These are phyloP conservation scores for Phylloporus sp. DNA, from an alignment of 768 basidiomycete species.

Conservation along the genomic window DNA sequence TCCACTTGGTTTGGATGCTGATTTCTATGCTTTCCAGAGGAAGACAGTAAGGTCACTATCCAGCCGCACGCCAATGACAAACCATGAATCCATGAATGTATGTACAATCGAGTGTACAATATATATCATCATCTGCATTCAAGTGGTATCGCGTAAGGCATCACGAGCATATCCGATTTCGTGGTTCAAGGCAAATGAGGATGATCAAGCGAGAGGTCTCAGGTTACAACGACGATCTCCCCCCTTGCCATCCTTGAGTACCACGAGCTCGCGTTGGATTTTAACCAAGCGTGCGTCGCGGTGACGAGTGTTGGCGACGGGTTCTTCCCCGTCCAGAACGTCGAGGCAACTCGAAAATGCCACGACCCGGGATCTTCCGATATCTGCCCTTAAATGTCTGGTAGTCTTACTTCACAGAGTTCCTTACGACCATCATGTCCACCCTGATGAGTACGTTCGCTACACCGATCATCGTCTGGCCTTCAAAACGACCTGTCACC, in stretches of 20 bases:
- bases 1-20: neutral
- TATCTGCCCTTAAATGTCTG: no score
- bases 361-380: conserved; percentile 85
- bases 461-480: no score
- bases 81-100: neutral
- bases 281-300: no score
- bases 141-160: neutral
- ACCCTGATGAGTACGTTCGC: no score
- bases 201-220: conserved; percentile 2
- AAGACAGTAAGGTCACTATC: conserved; percentile 1
- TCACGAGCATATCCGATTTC: neutral
- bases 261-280: conserved; percentile 86
- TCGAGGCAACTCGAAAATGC: conserved; percentile 81
- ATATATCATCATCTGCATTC: neutral
- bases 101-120: neutral
- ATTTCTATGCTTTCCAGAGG: conserved; percentile 9
- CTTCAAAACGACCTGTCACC: neutral
- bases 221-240: conserved; percentile 83
- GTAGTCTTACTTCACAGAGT: no score
- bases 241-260: conserved; percentile 89
- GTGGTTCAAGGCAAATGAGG: neutral
- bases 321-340: no score
- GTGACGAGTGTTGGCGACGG: no score
- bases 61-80: neutral
- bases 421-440: no score